These are phyloP conservation scores for Henningerozyma blattae DNA, from an alignment of 805 yeast genomes.

Conservation along the genomic window DNA sequence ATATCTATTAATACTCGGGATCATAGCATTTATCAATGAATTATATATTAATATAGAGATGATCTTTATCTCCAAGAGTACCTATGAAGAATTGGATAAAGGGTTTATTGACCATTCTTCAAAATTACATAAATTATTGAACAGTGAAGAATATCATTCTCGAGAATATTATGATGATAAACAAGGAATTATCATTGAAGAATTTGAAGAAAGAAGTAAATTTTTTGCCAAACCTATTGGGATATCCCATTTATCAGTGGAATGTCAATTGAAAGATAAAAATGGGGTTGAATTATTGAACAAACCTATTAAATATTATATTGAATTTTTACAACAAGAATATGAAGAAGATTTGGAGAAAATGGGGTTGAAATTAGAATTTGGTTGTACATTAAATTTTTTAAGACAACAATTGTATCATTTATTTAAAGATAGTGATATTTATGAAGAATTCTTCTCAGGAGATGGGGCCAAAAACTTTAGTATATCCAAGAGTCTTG, in stretches of 20 bases:
- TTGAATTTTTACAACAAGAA: slow-evolving; percentile 77
- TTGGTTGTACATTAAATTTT: slow-evolving; percentile 56
- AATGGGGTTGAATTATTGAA: slow-evolving; percentile 11
- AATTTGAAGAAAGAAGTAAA: slow-evolving; percentile 39
- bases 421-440: slow-evolving; percentile 36
- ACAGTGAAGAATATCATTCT: slow-evolving; percentile 23
- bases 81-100: slow-evolving; percentile 21
- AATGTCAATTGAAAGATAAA: slow-evolving; percentile 30
- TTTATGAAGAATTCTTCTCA: slow-evolving; percentile 17
- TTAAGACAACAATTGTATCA: slow-evolving; percentile 45
- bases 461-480: slow-evolving; percentile 7
- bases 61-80: slow-evolving; percentile 22
- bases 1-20: slow-evolving; percentile 20
- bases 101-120: slow-evolving; percentile 21
- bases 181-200: slow-evolving; percentile 23
- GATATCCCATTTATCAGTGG: slow-evolving; percentile 60
- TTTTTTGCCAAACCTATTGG: slow-evolving; percentile 67
- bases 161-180: slow-evolving; percentile 21
- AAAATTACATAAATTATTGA: slow-evolving; percentile 19
- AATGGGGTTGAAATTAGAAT: slow-evolving; percentile 55
- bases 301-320: slow-evolving; percentile 43
- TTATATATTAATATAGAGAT: slow-evolving; percentile 23
- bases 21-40: slow-evolving; percentile 24
- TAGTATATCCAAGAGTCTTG: slow-evolving; percentile 25
- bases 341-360: slow-evolving; percentile 42